Percentiles rank a stretch among this genome's conserved stretches.
These are phyloP conservation scores for Apiospora kogelbergensis DNA, from an alignment of 2,329 filamentous ascomycete genomes.

Conservation along the genomic window DNA sequence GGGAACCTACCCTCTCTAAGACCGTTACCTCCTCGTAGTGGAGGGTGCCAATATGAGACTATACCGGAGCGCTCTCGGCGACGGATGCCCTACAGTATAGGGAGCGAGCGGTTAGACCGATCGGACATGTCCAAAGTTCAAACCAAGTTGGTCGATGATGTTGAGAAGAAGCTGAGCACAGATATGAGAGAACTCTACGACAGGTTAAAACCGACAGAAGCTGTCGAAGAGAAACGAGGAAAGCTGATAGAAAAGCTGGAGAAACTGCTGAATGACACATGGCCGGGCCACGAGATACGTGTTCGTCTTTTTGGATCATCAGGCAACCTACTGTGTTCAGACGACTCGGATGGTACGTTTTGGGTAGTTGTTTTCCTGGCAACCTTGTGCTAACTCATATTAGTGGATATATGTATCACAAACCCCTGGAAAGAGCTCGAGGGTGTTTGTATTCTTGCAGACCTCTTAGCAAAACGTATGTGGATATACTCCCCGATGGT, in stretches of 20 bases:
- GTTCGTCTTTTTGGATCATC: conserved; percentile 98
- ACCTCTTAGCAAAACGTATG: conserved; percentile 82
- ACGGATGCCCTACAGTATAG: conserved; percentile 88
- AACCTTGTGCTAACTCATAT: neutral
- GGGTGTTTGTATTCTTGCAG: conserved; percentile 86
- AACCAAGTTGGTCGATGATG: conserved; percentile 66
- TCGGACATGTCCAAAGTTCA: conserved; percentile 72
- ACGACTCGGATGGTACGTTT: conserved; percentile 86
- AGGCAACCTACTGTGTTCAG: conserved; percentile 90
- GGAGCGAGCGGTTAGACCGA: conserved; percentile 74
- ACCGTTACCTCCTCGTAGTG: conserved; percentile 57
- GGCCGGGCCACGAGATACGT: conserved; percentile 86
- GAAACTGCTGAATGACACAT: conserved; percentile 82
- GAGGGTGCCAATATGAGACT: conserved; percentile 85
- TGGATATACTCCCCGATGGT: conserved; percentile 16
- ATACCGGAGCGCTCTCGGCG: conserved; percentile 77
- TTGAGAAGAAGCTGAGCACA: conserved; percentile 72
- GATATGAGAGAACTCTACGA: conserved; percentile 88
- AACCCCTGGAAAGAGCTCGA: conserved; percentile 86
- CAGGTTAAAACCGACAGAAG: conserved; percentile 75
- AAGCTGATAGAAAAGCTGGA: conserved; percentile 86
- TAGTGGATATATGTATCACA: conserved; percentile 97
- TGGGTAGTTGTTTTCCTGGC: neutral
- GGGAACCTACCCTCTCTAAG: conserved; percentile 68
- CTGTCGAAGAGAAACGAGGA: conserved; percentile 74